These are phyloP conservation scores for Trametes sanguinea DNA, from an alignment of 768 basidiomycete genomes.

Conservation along the genomic window DNA sequence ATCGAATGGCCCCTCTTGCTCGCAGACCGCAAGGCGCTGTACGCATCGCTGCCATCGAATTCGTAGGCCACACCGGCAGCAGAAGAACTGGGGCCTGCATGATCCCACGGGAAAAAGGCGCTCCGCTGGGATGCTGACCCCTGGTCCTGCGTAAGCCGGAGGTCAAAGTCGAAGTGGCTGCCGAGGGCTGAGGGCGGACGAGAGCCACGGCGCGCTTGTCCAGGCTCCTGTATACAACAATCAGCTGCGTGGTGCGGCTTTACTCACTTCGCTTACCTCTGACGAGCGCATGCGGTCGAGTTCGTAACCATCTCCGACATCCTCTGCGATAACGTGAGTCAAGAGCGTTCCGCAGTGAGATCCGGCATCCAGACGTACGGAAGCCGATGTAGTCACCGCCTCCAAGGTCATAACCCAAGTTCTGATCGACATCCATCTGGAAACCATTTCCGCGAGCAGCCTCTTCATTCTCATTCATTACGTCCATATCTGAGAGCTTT, in stretches of 20 bases:
- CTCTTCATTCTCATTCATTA: background rate
- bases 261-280: slow-evolving; percentile 45
- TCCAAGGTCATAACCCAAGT: slow-evolving; percentile 28
- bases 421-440: slow-evolving; percentile 26
- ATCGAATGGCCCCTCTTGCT: slow-evolving; percentile 54
- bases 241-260: background rate
- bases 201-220: slow-evolving; percentile 77
- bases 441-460: background rate
- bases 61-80: slow-evolving; percentile 41
- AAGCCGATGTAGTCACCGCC: slow-evolving; percentile 17
- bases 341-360: background rate
- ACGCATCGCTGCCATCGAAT: slow-evolving; percentile 43
- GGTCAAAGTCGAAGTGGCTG: slow-evolving; percentile 48
- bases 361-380: slow-evolving; percentile 2
- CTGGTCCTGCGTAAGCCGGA: slow-evolving; percentile 38
- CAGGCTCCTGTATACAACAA: slow-evolving; percentile 58
- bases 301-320: slow-evolving; percentile 13
- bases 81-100: slow-evolving; percentile 68
- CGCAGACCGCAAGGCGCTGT: slow-evolving; percentile 31
- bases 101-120: slow-evolving; percentile 82
- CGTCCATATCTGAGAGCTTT: slow-evolving; percentile 35
- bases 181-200: slow-evolving; percentile 53
- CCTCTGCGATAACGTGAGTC: background rate
- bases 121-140: slow-evolving; percentile 62
- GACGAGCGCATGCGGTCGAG: slow-evolving; percentile 50